A percentile compares a stretch with the other conserved stretches of the same genome.
Evolutionary conservation across 1,284 basidiomycete species (phyloP).

Genomic region (Sporisorium reilianum): DNA sequence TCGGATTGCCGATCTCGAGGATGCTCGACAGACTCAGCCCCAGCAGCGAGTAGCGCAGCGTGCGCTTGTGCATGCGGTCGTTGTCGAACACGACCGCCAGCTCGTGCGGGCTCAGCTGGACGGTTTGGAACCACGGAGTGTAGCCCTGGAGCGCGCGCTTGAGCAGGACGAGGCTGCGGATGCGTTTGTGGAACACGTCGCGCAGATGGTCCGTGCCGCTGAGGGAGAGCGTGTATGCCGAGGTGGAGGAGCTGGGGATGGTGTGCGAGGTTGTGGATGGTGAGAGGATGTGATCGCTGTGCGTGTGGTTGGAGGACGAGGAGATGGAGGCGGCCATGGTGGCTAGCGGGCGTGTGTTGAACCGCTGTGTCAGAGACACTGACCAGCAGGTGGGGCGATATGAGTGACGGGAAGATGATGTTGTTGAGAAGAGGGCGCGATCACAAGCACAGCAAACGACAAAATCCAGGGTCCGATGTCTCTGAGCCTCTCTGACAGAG

Average conservation of each 20-base stretch:
- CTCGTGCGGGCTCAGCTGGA: conserved; percentile 34
- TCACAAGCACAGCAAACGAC: too few relatives aligned
- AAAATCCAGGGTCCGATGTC: conserved; percentile 11
- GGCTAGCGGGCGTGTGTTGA: too few relatives aligned
- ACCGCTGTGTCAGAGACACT: too few relatives aligned
- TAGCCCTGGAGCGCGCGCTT: conserved; percentile 44
- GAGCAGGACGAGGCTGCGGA: conserved; percentile 44
- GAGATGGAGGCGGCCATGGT: conserved; percentile 20
- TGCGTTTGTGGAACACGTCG: conserved; percentile 46
- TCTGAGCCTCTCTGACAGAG: too few relatives aligned
- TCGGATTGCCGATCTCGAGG: conserved; percentile 39
- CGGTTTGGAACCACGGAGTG: conserved; percentile 46
- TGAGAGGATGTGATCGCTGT: conserved; percentile 13
- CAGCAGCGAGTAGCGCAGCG: conserved; percentile 40
- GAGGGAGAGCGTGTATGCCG: background rate
- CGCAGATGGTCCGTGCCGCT: conserved; percentile 32
- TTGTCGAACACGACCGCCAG: conserved; percentile 44
- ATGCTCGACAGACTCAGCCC: conserved; percentile 52
- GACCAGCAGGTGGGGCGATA: too few relatives aligned
- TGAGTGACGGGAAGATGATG: background rate
- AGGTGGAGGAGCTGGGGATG: conserved; percentile 6
- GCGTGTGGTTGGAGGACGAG: conserved; percentile 12
- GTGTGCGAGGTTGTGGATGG: conserved; percentile 11
- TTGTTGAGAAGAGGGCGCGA: background rate
- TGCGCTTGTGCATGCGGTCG: conserved; percentile 54